phyloP scores from a whole-genome alignment of 495 filamentous ascomycete genomes.

The Neohortaea acidophila region DNA sequence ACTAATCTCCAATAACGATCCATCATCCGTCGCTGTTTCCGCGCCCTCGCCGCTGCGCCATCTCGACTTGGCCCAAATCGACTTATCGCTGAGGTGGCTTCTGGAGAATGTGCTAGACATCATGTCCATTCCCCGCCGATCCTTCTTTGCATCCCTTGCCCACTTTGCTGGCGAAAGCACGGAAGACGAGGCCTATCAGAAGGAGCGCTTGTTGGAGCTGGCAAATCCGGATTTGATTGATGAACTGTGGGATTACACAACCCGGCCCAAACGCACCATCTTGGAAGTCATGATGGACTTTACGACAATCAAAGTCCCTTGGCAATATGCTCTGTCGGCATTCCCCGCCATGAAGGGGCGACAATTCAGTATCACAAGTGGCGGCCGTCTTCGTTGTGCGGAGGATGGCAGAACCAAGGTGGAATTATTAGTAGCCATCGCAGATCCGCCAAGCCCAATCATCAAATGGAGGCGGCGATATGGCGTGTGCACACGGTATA shows the following conservation, averaged over 20 bases:
- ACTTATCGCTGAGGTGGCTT: conserved; percentile 55
- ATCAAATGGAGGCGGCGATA: conserved; percentile 69
- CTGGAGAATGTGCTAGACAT: conserved; percentile 74
- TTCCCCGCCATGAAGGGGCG: conserved; percentile 63
- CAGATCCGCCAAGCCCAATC: conserved; percentile 27
- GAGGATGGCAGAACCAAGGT: conserved; percentile 33
- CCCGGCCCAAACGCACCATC: conserved; percentile 77
- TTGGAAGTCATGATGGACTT: conserved; percentile 88
- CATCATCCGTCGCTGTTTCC: conserved; percentile 26
- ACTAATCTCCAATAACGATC: conserved; percentile 30
- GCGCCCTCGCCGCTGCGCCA: conserved; percentile 23
- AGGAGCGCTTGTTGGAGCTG: conserved; percentile 72
- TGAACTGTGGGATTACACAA: conserved; percentile 91
- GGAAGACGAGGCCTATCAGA: conserved; percentile 46
- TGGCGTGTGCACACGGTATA: conserved; percentile 80
- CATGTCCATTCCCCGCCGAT: conserved; percentile 70
- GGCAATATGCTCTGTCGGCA: conserved; percentile 48
- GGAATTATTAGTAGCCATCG: conserved; percentile 75
- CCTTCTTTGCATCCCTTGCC: conserved; percentile 62
- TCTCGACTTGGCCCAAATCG: conserved; percentile 2
- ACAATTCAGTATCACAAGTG: conserved; percentile 80
- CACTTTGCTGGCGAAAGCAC: conserved; percentile 40
- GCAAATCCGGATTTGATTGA: conserved; percentile 60
- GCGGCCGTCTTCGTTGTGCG: conserved; percentile 35
- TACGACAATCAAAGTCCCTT: conserved; percentile 64